Evolutionary conservation across 495 filamentous ascomycete species (phyloP).

Genomic region (Astrothelium subdiscretum): DNA sequence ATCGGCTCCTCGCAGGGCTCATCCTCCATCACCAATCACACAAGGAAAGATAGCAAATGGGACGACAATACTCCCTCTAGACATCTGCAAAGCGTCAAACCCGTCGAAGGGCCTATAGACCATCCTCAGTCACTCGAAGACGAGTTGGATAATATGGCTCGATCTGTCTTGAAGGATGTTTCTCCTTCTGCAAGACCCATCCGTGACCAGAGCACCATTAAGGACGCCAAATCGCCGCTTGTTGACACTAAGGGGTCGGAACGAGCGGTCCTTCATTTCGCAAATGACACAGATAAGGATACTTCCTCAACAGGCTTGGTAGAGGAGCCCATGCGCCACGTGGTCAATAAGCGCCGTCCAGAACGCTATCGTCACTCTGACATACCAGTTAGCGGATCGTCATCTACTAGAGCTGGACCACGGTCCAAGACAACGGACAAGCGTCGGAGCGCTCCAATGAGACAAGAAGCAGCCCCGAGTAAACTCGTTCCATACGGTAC

Average conservation of each 20-base stretch:
- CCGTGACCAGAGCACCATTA: not conserved
- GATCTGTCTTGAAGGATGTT: not conserved
- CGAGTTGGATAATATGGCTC: not conserved
- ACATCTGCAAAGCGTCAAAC: not conserved
- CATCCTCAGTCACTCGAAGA: not conserved
- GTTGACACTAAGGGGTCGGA: not conserved
- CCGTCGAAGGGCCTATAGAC: not conserved
- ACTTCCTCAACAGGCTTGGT: not conserved
- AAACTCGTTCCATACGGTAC: constrained; percentile 1
- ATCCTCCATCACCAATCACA: not conserved
- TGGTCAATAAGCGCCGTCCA: too few species aligned
- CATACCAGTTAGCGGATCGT: too few species aligned
- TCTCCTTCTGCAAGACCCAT: not conserved
- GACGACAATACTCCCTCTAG: not conserved
- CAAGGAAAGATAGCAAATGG: not conserved
- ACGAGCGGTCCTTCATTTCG: not conserved
- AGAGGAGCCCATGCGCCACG: not conserved
- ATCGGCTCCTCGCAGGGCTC: not conserved
- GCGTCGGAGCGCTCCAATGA: too few species aligned
- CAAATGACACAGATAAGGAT: not conserved
- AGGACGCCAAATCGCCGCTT: not conserved
- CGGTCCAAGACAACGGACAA: not conserved
- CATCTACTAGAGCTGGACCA: too few species aligned
- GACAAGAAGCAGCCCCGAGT: too few species aligned
- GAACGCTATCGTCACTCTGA: too few species aligned